Base-by-base conservation (phyloP, 352 stramenopile species). In the Pythium diclinum region DNA sequence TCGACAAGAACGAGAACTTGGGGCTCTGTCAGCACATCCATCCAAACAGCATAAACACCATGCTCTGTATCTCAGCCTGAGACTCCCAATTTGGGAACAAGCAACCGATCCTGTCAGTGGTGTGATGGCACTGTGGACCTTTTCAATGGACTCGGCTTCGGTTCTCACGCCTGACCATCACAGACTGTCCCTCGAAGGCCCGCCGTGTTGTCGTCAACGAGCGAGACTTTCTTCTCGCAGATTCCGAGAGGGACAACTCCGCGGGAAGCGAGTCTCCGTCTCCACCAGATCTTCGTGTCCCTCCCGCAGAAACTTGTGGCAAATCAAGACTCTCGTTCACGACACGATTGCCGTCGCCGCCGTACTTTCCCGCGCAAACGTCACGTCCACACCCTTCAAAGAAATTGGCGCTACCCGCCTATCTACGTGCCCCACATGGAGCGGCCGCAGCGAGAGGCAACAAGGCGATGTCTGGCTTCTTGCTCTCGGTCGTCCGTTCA, bases 321-420 rank as follows among this genome's bases (percentile, higher is more conserved):
- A 38, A 38, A 38, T 13, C 7, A 6, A 38, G 10, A 28, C 25
- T 28, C 25, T 28, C 25, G 25, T 48, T 25, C 16, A 48, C 2
- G n/a, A 25, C 6, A 23, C 4, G 44, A 51, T 51, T 32, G 44
- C 44, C 14, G 7, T 30, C 17, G 5, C 19, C 17, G n/a, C 44
- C 4, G 44, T 10, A 28, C 44, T 28, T 51, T 51, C 44, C 44
- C 44, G 19, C 44, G 21, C 44, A 30, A 51, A 51, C 44, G 19
- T 51, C 44, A 51, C 17, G 44, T 51, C 44, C 44, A 51, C 44
- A 51, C 44, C 44, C 44, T 51, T 51, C 44, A 51, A 51, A 51
- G 17, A 51, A 28, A 51, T 51, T 17, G n/a, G n/a, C 19, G 17
- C n/a, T 9, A 6, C n/a, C 19, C 21, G 44, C 44, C 44, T 51